Conservation (phyloP, 1,139 yeast genomes). For the Candida gigantensis region DNA sequence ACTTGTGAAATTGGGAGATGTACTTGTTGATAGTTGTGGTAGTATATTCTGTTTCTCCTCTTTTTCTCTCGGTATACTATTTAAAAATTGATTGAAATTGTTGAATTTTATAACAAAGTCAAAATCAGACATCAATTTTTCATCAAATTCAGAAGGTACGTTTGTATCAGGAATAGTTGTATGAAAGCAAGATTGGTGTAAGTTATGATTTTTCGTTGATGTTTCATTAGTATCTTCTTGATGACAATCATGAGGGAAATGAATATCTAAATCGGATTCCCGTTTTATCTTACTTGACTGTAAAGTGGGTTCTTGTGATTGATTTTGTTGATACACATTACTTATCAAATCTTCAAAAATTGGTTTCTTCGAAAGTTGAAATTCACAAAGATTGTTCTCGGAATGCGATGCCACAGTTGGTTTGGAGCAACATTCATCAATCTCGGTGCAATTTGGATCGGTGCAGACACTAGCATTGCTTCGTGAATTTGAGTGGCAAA, state of each 20-base stretch:
- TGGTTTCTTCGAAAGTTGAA: slow-evolving; percentile 18
- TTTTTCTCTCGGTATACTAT: slow-evolving; percentile 5
- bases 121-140: slow-evolving; percentile 34
- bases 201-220: slow-evolving; percentile 21
- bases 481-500: slow-evolving; percentile 2
- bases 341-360: slow-evolving; percentile 38
- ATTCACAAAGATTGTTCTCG: slow-evolving; percentile 34
- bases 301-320: slow-evolving; percentile 9
- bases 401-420: slow-evolving; percentile 5
- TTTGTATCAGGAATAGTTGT: slow-evolving; percentile 34
- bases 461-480: slow-evolving; percentile 16
- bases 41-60: background rate
- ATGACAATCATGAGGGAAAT: slow-evolving; percentile 44
- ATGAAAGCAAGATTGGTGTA: slow-evolving; percentile 51
- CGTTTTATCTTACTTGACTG: slow-evolving; percentile 11
- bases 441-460: slow-evolving; percentile 19
- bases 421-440: slow-evolving; percentile 9
- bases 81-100: slow-evolving; percentile 29
- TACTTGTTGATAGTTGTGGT: background rate
- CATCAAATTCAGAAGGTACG: slow-evolving; percentile 12
- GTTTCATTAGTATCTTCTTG: slow-evolving; percentile 15
- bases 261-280: slow-evolving; percentile 18
- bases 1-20: too few relatives aligned
- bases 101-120: slow-evolving; percentile 47
- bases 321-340: slow-evolving; percentile 25